Conservation (phyloP, 2,329 filamentous ascomycete species). For the Triangularia setosa region DNA sequence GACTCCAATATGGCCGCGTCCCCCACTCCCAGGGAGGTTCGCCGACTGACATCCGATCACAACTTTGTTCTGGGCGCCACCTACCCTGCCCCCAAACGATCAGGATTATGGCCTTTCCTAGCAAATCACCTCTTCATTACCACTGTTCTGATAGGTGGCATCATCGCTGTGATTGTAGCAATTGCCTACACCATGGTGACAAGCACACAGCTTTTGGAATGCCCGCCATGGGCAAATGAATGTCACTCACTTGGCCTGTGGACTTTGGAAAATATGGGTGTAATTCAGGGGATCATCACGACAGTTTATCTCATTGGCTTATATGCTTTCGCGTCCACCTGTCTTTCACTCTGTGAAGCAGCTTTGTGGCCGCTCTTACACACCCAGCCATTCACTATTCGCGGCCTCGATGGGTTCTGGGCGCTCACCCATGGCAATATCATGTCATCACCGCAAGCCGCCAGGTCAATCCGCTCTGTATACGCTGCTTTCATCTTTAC, state of each 20-base stretch:
- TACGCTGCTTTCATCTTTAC: conserved; percentile 16
- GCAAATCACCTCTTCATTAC: conserved; percentile 21
- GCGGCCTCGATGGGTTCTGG: conserved; percentile 22
- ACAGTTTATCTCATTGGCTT: conserved; percentile 25
- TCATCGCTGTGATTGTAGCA: conserved; percentile 21
- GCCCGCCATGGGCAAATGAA: conserved; percentile 21
- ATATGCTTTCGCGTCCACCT: conserved; percentile 16
- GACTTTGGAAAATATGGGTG: conserved; percentile 22
- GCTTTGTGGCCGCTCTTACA: conserved; percentile 23
- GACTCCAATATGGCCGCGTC: conserved; percentile 15
- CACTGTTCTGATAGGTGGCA: conserved; percentile 15
- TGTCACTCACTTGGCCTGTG: conserved; percentile 19
- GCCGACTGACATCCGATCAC: conserved; percentile 24
- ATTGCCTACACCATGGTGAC: conserved; percentile 21
- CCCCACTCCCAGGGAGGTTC: conserved; percentile 22
- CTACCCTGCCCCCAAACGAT: conserved; percentile 13
- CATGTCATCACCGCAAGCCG: conserved; percentile 17
- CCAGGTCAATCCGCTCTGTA: conserved; percentile 14
- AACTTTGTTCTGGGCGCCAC: conserved; percentile 21
- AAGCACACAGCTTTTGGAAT: conserved; percentile 20
- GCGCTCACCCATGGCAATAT: conserved; percentile 20
- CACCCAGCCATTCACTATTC: conserved; percentile 21
- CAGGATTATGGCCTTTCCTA: conserved; percentile 21
- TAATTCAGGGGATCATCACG: conserved; percentile 25
- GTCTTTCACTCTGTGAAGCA: conserved; percentile 19